These are phyloP conservation scores for Echeveria elegans DNA, from an alignment of 164 flowering plant species.

Conservation along the genomic window DNA sequence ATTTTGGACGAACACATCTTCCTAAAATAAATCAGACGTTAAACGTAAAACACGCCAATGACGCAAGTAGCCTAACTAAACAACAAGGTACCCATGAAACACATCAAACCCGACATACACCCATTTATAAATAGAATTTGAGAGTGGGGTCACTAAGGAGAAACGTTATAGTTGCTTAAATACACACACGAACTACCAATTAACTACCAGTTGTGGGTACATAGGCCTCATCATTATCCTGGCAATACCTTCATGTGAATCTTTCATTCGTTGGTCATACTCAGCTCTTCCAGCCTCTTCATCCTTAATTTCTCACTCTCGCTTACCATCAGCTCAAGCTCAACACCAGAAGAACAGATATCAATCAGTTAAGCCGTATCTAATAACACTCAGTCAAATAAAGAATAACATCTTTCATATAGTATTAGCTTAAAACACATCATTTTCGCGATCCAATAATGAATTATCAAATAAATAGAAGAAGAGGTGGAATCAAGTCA, in stretches of 20 bases:
- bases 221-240: not conserved
- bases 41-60: slow-evolving; percentile 2
- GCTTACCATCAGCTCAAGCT: slow-evolving; percentile 47
- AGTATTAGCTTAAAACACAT: not conserved
- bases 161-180: slow-evolving; percentile 6
- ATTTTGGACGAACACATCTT: slow-evolving; percentile 1
- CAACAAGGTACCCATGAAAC: slow-evolving; percentile 3
- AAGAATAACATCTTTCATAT: too few species aligned
- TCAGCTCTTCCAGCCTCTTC: slow-evolving; percentile 75
- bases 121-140: slow-evolving; percentile 2
- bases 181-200: slow-evolving; percentile 8
- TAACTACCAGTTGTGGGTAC: not conserved
- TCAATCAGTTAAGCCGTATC: not conserved
- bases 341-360: not conserved
- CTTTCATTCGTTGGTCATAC: slow-evolving; percentile 48
- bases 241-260: not conserved
- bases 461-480: not conserved
- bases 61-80: not conserved
- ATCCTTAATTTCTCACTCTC: slow-evolving; percentile 71
- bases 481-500: not conserved
- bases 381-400: too few species aligned
- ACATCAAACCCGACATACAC: slow-evolving; percentile 8
- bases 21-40: slow-evolving; percentile 5
- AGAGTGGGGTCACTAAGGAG: not conserved
- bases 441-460: too few species aligned